Percentiles rank a stretch among this genome's conserved stretches.
Evolutionary conservation across 352 stramenopile species (phyloP).

Genomic region (Aphanomyces cochlioides): DNA sequence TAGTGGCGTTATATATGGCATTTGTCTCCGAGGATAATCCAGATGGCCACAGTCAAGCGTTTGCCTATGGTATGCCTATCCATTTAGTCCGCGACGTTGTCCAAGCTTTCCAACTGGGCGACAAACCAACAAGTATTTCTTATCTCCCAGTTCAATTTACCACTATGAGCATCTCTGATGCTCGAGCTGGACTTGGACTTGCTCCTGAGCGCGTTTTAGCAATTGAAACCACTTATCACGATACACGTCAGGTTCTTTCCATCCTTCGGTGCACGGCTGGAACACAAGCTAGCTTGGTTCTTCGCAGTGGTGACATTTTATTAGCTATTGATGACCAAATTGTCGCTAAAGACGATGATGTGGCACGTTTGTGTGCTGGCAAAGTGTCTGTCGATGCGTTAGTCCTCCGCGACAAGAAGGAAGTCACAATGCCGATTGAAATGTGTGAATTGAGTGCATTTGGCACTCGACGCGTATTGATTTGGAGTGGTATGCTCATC

Average conservation of each 20-base stretch:
- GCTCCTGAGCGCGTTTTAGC: slow-evolving; percentile 79
- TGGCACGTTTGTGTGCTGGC: slow-evolving; percentile 47
- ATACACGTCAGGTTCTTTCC: slow-evolving; percentile 82
- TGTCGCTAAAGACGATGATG: slow-evolving; percentile 72
- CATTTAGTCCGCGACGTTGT: slow-evolving; percentile 67
- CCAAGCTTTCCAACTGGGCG: slow-evolving; percentile 40
- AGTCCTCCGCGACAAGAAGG: slow-evolving; percentile 69
- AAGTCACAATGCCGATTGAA: slow-evolving; percentile 54
- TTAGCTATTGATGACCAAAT: slow-evolving; percentile 74
- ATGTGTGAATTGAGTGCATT: slow-evolving; percentile 64
- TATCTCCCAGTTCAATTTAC: slow-evolving; percentile 68
- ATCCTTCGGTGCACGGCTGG: slow-evolving; percentile 72
- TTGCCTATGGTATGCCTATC: slow-evolving; percentile 71
- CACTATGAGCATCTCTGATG: slow-evolving; percentile 83
- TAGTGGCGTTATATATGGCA: slow-evolving; percentile 76
- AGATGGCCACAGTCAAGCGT: slow-evolving; percentile 75
- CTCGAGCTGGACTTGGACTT: slow-evolving; percentile 69
- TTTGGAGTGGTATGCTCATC: slow-evolving; percentile 88
- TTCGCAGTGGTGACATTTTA: slow-evolving; percentile 78
- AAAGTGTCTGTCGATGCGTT: slow-evolving; percentile 56
- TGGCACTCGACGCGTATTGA: slow-evolving; percentile 83
- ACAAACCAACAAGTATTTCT: slow-evolving; percentile 51
- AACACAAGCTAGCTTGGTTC: slow-evolving; percentile 54
- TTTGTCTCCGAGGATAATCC: slow-evolving; percentile 80
- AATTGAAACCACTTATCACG: slow-evolving; percentile 63